Conservation (phyloP, 208 protist species). For the Leishmania lainsoni region DNA sequence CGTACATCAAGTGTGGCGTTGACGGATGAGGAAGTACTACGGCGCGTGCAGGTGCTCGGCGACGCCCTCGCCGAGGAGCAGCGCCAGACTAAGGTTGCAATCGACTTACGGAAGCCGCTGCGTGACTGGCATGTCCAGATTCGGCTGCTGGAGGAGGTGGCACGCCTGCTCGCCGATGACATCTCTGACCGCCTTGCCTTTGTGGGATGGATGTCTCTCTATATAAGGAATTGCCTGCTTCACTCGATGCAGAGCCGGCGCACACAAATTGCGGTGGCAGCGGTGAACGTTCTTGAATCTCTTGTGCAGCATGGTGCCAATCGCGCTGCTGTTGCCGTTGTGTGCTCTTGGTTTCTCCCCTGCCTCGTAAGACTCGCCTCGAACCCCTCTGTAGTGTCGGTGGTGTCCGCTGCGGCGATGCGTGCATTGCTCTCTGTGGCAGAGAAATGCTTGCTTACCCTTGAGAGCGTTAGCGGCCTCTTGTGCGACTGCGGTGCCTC, state of each 20-base stretch:
- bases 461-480: conserved; percentile 43
- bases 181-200: conserved; percentile 35
- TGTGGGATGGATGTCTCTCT: conserved; percentile 45
- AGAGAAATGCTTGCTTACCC: conserved; percentile 37
- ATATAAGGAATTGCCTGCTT: conserved; percentile 45
- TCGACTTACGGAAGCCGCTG: neutral
- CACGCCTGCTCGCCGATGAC: conserved; percentile 29
- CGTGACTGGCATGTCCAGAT: conserved; percentile 38
- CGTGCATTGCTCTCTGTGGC: conserved; percentile 37
- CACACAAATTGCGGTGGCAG: conserved; percentile 13
- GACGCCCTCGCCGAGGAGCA: conserved; percentile 24
- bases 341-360: conserved; percentile 58
- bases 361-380: conserved; percentile 42
- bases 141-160: conserved; percentile 37
- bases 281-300: conserved; percentile 22
- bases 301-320: neutral
- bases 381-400: conserved; percentile 24
- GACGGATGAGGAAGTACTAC: conserved; percentile 22
- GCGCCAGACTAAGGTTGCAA: neutral
- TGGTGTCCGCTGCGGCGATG: conserved; percentile 30
- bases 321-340: conserved; percentile 11
- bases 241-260: conserved; percentile 51
- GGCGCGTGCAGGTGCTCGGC: conserved; percentile 37
- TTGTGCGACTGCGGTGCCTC: conserved; percentile 40
- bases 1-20: conserved; percentile 7